A percentile compares a stretch with the other conserved stretches of the same genome.
Evolutionary conservation across 2,329 filamentous ascomycete species (phyloP).

Genomic region (Bimuria novae-zelandiae): DNA sequence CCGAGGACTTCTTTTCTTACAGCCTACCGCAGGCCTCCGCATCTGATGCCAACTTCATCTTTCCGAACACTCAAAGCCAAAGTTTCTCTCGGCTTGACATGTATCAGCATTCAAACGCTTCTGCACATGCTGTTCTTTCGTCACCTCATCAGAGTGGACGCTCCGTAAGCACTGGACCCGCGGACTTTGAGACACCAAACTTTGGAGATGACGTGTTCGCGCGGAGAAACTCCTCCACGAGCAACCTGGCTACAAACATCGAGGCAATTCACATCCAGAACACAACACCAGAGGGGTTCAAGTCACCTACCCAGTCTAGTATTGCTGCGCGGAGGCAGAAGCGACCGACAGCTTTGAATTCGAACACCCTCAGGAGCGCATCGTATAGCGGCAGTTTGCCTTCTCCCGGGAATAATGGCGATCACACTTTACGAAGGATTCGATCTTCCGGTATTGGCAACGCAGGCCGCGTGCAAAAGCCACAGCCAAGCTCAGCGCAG

Average conservation of each 20-base stretch:
- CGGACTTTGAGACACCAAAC: slow-evolving; percentile 36
- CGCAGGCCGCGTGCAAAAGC: slow-evolving; percentile 54
- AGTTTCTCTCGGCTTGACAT: slow-evolving; percentile 34
- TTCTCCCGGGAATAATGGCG: slow-evolving; percentile 44
- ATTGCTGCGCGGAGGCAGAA: slow-evolving; percentile 50
- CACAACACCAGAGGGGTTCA: slow-evolving; percentile 39
- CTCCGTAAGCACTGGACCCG: slow-evolving; percentile 35
- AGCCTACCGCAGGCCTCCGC: slow-evolving; percentile 35
- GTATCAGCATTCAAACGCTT: slow-evolving; percentile 44
- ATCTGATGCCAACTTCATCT: slow-evolving; percentile 42
- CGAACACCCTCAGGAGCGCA: slow-evolving; percentile 47
- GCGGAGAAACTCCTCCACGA: slow-evolving; percentile 46
- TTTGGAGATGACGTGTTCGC: slow-evolving; percentile 41
- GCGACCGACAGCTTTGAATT: slow-evolving; percentile 47
- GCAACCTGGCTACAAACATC: slow-evolving; percentile 46
- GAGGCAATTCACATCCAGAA: slow-evolving; percentile 46
- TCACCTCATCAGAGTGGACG: slow-evolving; percentile 38
- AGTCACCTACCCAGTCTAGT: slow-evolving; percentile 45
- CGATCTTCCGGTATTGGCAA: slow-evolving; percentile 53
- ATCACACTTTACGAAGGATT: slow-evolving; percentile 53
- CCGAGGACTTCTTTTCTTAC: slow-evolving; percentile 39
- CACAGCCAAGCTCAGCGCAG: slow-evolving; percentile 50
- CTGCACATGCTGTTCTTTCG: slow-evolving; percentile 42
- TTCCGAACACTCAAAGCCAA: slow-evolving; percentile 23
- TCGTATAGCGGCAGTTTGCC: slow-evolving; percentile 49